phyloP scores from a whole-genome alignment of 192 early-diverging fungal species.

The Backusella psychrophila region DNA sequence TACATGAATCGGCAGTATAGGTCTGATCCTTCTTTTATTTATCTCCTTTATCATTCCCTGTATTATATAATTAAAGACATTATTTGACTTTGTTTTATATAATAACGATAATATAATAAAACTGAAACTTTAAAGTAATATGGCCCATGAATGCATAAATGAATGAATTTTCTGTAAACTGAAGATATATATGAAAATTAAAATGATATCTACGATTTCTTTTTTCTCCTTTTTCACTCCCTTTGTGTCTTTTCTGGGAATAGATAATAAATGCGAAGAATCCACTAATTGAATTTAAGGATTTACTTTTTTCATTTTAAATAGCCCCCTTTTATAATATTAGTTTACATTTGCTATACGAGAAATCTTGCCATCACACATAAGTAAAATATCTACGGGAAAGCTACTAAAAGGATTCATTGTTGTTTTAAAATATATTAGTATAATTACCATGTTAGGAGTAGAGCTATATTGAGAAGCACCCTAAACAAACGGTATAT shows the following conservation, averaged over 20 bases:
- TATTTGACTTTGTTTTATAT: not conserved
- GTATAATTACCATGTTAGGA: too few relatives aligned
- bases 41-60: not conserved
- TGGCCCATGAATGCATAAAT: too few relatives aligned
- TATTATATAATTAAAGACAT: not conserved
- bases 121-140: not conserved
- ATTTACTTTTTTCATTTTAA: not conserved
- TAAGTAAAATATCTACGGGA: not conserved
- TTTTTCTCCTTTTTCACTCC: not conserved
- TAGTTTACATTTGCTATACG: too few relatives aligned
- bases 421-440: not conserved
- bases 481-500: not conserved
- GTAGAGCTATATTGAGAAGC: too few relatives aligned
- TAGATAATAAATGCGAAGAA: not conserved
- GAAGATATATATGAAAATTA: too few relatives aligned
- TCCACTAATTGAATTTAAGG: not conserved
- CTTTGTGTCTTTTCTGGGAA: not conserved
- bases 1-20: not conserved
- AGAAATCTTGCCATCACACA: too few relatives aligned
- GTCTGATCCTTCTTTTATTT: not conserved
- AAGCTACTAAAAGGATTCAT: not conserved
- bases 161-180: too few relatives aligned
- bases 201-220: too few relatives aligned
- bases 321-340: not conserved
- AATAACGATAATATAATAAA: not conserved